These are phyloP conservation scores for Cladosporium sp. DNA, from an alignment of 2,329 filamentous ascomycete genomes.

Conservation along the genomic window DNA sequence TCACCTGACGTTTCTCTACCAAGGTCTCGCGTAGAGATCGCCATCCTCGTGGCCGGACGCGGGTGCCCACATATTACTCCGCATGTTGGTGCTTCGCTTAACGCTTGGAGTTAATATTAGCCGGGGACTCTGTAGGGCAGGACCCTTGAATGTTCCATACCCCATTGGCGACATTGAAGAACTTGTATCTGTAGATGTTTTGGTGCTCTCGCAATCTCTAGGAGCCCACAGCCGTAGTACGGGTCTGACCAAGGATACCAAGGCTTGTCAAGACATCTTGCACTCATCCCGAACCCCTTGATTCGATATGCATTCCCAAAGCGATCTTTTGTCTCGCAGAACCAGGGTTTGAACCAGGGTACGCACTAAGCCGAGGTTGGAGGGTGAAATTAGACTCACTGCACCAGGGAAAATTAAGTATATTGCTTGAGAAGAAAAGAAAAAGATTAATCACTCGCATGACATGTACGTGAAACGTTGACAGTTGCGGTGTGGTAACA, in stretches of 20 bases:
- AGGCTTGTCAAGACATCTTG: not conserved
- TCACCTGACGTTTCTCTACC: slow-evolving; percentile 7
- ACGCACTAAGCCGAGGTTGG: not conserved
- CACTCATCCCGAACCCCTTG: not conserved
- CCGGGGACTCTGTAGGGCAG: not conserved
- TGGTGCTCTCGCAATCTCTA: not conserved
- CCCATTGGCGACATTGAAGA: not conserved
- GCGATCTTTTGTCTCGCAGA: not conserved
- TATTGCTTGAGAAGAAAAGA: not conserved
- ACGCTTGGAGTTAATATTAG: not conserved
- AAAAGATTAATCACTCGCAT: not conserved
- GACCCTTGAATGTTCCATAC: not conserved
- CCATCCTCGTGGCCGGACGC: not conserved
- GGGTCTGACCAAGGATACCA: not conserved
- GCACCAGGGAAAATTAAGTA: not conserved
- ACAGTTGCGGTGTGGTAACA: not conserved
- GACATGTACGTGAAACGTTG: not conserved
- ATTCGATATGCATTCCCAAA: not conserved
- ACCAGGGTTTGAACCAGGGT: not conserved
- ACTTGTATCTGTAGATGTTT: not conserved
- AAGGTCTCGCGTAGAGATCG: not conserved
- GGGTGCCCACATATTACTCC: slow-evolving; percentile 10
- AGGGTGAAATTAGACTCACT: not conserved
- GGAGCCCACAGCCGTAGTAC: not conserved
- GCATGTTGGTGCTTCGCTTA: not conserved